These are phyloP conservation scores for Dryas alaskensis DNA, from an alignment of 306 rosid species.

Conservation along the genomic window DNA sequence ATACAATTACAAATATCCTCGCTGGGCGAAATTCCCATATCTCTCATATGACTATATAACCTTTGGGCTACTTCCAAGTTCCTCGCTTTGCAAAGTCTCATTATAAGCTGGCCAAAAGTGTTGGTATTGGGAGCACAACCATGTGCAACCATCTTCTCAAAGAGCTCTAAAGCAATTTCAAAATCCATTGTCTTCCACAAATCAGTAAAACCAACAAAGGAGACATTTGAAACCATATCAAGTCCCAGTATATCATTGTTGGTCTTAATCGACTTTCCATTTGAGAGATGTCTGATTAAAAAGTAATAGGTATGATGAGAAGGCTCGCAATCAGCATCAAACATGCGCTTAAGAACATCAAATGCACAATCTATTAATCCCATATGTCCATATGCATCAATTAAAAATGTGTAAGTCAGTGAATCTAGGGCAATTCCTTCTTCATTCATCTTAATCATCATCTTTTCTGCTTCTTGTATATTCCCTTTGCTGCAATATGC, in stretches of 20 bases:
- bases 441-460: neutral
- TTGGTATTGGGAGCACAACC: constrained; percentile 58
- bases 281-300: too few species aligned
- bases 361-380: too few species aligned
- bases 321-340: too few species aligned
- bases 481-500: constrained; percentile 65
- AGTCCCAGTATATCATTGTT: too few species aligned
- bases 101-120: constrained; percentile 60
- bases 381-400: too few species aligned
- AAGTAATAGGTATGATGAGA: too few species aligned
- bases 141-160: constrained; percentile 39
- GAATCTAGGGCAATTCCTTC: too few species aligned
- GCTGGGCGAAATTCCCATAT: constrained; percentile 46
- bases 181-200: constrained; percentile 38
- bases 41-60: constrained; percentile 56
- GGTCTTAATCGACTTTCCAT: too few species aligned
- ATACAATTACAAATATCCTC: constrained; percentile 53
- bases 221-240: constrained; percentile 25
- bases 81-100: constrained; percentile 59
- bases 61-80: constrained; percentile 39
- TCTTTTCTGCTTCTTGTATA: constrained; percentile 55
- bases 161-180: too few species aligned
- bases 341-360: too few species aligned
- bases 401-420: too few species aligned
- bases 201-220: constrained; percentile 13